phyloP scores from a whole-genome alignment of 2,329 filamentous ascomycete genomes.

The Colletotrichum trifolii region DNA sequence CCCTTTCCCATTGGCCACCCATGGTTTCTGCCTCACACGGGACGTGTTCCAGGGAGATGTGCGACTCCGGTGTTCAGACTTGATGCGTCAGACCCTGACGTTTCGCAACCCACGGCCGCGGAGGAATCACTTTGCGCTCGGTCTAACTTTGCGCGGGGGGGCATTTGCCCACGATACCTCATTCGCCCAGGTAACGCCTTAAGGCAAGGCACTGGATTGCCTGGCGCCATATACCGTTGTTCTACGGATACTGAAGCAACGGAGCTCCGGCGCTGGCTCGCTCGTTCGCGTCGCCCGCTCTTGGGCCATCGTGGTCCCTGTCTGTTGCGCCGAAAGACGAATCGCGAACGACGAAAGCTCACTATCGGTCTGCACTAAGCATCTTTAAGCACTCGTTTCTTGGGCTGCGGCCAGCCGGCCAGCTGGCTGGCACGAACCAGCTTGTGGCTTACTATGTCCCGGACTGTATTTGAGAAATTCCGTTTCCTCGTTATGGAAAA shows the following conservation, averaged over 20 bases:
- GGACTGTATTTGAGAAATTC: constrained; percentile 30
- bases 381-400: too few species aligned
- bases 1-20: constrained; percentile 33
- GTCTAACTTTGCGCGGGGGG: constrained; percentile 34
- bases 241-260: constrained; percentile 9
- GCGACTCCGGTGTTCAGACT: constrained; percentile 38
- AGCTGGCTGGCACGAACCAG: constrained; percentile 28
- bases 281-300: constrained; percentile 23
- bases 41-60: constrained; percentile 37
- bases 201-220: constrained; percentile 6
- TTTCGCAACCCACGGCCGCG: constrained; percentile 33
- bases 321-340: too few species aligned
- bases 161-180: constrained; percentile 18
- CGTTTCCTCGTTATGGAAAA: constrained; percentile 23
- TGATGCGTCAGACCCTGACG: constrained; percentile 36
- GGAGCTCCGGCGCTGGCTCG: constrained; percentile 33
- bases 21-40: constrained; percentile 37
- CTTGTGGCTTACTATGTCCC: constrained; percentile 21
- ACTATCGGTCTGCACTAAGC: too few species aligned
- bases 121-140: constrained; percentile 34
- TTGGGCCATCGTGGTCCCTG: constrained; percentile 10
- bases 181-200: constrained; percentile 15
- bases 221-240: constrained; percentile 23
- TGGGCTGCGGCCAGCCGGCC: not conserved
- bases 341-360: too few species aligned